phyloP scores from a whole-genome alignment of 306 rosid species.

The Trifolium subterraneum region DNA sequence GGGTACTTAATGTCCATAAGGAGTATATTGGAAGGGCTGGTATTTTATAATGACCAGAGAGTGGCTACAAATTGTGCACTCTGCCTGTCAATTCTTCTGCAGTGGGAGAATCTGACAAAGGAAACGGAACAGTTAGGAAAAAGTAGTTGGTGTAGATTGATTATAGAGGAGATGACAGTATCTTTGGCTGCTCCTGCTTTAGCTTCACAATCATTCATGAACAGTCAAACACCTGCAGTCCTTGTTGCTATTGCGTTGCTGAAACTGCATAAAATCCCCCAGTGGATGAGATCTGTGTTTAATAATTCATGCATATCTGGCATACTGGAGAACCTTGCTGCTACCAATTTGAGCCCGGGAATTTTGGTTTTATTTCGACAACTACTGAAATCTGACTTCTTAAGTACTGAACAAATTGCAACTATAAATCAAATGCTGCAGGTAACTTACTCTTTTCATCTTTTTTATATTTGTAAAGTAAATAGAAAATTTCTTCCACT shows the following conservation, averaged over 20 bases:
- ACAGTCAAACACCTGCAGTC: conserved; percentile 64
- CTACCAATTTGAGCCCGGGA: conserved; percentile 63
- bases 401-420: conserved; percentile 65
- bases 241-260: conserved; percentile 63
- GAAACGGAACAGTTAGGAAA: conserved; percentile 49
- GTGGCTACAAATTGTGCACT: conserved; percentile 81
- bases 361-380: conserved; percentile 65
- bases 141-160: conserved; percentile 75
- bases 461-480: conserved; percentile 11
- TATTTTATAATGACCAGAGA: conserved; percentile 63
- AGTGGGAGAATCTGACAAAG: conserved; percentile 57
- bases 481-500: conserved; percentile 18
- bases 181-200: conserved; percentile 72
- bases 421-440: conserved; percentile 63
- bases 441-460: conserved; percentile 51
- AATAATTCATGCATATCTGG: conserved; percentile 71
- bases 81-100: conserved; percentile 69
- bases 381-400: conserved; percentile 57
- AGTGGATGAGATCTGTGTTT: conserved; percentile 75
- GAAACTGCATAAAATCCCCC: conserved; percentile 60
- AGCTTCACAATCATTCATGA: conserved; percentile 59
- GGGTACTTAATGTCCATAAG: conserved; percentile 67
- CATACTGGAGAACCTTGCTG: conserved; percentile 62
- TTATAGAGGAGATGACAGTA: conserved; percentile 77
- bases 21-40: conserved; percentile 73